phyloP scores from a whole-genome alignment of 73 alveolate species.

The Durusdinium trenchii region DNA sequence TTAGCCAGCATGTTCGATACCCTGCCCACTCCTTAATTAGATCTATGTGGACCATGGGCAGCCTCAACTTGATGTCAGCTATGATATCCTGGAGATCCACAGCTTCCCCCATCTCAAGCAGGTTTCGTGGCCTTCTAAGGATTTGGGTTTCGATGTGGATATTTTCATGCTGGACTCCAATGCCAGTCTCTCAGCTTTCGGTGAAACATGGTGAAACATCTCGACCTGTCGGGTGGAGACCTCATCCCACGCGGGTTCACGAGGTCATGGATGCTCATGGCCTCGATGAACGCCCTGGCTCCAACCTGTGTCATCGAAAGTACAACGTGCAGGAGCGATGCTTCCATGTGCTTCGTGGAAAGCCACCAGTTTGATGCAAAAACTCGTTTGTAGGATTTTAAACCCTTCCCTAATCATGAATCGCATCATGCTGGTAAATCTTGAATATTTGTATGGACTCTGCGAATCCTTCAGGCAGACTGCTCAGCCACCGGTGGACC shows the following conservation, averaged over 20 bases:
- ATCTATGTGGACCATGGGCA: neutral
- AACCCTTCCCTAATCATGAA: neutral
- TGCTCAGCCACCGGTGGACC: conserved; percentile 87
- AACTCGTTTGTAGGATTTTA: neutral
- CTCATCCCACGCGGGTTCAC: no score
- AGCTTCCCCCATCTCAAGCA: neutral
- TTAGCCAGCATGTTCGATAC: conserved; percentile 76
- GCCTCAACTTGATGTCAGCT: no score
- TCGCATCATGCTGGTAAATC: neutral
- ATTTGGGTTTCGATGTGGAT: conserved; percentile 70
- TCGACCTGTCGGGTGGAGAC: neutral
- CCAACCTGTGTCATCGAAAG: conserved; percentile 55
- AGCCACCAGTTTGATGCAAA: neutral
- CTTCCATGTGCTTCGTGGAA: neutral
- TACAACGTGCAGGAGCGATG: conserved; percentile 35
- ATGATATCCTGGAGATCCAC: no score
- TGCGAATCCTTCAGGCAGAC: conserved; percentile 7
- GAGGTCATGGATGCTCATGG: conserved; percentile 66
- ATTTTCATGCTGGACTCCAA: conserved; percentile 76
- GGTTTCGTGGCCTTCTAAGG: conserved; percentile 4
- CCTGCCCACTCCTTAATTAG: neutral
- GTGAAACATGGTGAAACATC: neutral
- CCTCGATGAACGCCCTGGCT: conserved; percentile 48
- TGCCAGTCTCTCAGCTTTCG: conserved; percentile 8
- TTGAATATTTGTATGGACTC: neutral